Conservation (phyloP, 192 early-diverging fungal genomes). For the Borealophlyctis nickersoniae region DNA sequence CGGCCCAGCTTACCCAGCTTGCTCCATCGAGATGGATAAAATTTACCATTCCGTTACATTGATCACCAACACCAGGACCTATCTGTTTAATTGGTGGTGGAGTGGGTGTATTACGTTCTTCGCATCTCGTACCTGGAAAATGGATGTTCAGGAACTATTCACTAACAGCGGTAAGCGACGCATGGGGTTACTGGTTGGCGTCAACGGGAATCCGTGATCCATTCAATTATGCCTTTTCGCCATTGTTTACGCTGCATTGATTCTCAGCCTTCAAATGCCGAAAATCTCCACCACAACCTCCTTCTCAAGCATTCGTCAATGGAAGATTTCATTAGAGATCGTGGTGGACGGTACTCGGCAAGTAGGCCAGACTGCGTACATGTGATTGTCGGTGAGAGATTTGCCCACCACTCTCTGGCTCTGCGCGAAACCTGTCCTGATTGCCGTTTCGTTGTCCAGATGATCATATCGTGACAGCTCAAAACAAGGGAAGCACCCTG, state of each 20-base stretch:
- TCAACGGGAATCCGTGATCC: too few relatives aligned
- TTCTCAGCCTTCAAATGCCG: constrained; percentile 5
- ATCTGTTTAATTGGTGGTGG: constrained; percentile 7
- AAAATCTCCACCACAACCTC: neutral
- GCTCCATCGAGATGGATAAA: too few relatives aligned
- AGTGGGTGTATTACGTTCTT: neutral
- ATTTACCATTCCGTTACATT: too few relatives aligned
- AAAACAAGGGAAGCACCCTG: neutral
- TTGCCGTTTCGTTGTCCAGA: neutral
- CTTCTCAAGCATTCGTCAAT: neutral
- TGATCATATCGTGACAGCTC: constrained; percentile 1
- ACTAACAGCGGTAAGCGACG: constrained; percentile 2
- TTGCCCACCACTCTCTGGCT: neutral
- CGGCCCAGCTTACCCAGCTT: too few relatives aligned
- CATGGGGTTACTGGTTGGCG: too few relatives aligned
- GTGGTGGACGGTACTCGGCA: neutral
- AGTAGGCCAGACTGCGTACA: constrained; percentile 4
- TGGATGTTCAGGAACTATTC: neutral
- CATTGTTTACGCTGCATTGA: too few relatives aligned
- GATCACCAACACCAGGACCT: constrained; percentile 1
- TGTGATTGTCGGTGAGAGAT: neutral
- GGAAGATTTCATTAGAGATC: neutral
- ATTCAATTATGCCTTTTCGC: neutral
- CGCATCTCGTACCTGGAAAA: neutral
- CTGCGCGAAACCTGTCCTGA: neutral